Conservation (phyloP, 345 rosid genomes). For the Hypericum androsaemum region DNA sequence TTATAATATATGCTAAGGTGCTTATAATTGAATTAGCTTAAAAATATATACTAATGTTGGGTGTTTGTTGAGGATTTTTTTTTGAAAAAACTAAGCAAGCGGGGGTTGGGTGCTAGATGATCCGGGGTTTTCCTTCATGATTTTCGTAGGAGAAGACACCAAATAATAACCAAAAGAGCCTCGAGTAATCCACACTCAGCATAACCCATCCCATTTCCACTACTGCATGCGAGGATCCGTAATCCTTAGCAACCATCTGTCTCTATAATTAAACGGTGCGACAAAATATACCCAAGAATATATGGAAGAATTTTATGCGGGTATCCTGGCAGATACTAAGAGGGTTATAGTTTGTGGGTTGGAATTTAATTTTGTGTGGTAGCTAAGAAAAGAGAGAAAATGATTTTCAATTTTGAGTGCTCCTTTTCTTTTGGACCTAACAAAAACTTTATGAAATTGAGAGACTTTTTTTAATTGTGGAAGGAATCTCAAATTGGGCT, state of each 20-base stretch:
- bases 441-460: slow-evolving; percentile 2
- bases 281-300: background rate
- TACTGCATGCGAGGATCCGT: slow-evolving; percentile 27
- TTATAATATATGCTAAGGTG: too few relatives aligned
- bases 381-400: slow-evolving; percentile 21
- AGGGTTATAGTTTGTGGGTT: background rate
- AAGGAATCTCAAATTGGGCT: slow-evolving; percentile 4
- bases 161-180: slow-evolving; percentile 65
- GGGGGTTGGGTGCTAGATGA: slow-evolving; percentile 34
- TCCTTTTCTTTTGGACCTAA: background rate
- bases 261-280: background rate
- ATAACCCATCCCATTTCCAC: slow-evolving; percentile 68
- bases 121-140: slow-evolving; percentile 83
- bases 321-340: background rate
- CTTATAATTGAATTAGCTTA: too few relatives aligned
- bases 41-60: too few relatives aligned
- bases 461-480: slow-evolving; percentile 1
- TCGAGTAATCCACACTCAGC: slow-evolving; percentile 61
- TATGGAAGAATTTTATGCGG: background rate
- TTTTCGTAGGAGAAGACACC: slow-evolving; percentile 78
- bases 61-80: background rate
- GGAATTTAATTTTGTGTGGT: slow-evolving; percentile 6
- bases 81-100: background rate
- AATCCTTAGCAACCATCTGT: slow-evolving; percentile 58
- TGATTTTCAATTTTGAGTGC: slow-evolving; percentile 21